These are phyloP conservation scores for Annulohypoxylon maeteangense DNA, from an alignment of 495 filamentous ascomycete genomes.

Conservation along the genomic window DNA sequence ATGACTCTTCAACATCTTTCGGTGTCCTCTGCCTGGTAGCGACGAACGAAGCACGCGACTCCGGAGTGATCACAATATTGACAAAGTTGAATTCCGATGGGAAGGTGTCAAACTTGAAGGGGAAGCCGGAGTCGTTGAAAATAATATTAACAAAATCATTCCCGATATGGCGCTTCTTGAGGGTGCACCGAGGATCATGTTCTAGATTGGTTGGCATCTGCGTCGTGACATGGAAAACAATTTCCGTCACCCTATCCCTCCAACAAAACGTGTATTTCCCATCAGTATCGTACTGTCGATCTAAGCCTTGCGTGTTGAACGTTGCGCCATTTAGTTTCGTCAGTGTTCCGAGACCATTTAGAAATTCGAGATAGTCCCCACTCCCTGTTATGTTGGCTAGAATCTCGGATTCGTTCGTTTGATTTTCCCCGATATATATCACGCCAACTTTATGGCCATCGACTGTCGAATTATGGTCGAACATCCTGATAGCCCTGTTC, in stretches of 20 bases:
- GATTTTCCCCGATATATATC: constrained; percentile 87
- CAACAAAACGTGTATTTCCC: constrained; percentile 90
- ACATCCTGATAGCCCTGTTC: constrained; percentile 77
- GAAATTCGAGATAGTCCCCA: constrained; percentile 84
- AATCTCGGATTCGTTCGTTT: constrained; percentile 82
- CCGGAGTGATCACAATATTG: constrained; percentile 93
- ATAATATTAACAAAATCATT: constrained; percentile 99
- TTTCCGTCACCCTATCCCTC: constrained; percentile 93
- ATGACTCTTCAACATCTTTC: constrained; percentile 60
- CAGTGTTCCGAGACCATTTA: constrained; percentile 81
- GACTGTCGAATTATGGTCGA: constrained; percentile 90
- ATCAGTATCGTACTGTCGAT: constrained; percentile 76
- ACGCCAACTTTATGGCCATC: constrained; percentile 97
- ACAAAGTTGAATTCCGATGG: constrained; percentile 94
- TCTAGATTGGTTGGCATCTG: constrained; percentile 93
- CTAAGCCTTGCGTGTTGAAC: constrained; percentile 95
- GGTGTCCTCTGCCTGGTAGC: constrained; percentile 56
- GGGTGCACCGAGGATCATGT: constrained; percentile 75
- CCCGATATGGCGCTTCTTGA: constrained; percentile 95
- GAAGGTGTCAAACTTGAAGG: constrained; percentile 91
- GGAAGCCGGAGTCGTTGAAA: constrained; percentile 91
- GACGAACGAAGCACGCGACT: constrained; percentile 72
- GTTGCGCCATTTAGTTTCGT: constrained; percentile 80
- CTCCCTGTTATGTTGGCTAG: constrained; percentile 85
- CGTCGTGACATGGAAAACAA: constrained; percentile 94